Evolutionary conservation across 768 basidiomycete genomes (phyloP).

Genomic region (Phanerodontia chrysosporium): DNA sequence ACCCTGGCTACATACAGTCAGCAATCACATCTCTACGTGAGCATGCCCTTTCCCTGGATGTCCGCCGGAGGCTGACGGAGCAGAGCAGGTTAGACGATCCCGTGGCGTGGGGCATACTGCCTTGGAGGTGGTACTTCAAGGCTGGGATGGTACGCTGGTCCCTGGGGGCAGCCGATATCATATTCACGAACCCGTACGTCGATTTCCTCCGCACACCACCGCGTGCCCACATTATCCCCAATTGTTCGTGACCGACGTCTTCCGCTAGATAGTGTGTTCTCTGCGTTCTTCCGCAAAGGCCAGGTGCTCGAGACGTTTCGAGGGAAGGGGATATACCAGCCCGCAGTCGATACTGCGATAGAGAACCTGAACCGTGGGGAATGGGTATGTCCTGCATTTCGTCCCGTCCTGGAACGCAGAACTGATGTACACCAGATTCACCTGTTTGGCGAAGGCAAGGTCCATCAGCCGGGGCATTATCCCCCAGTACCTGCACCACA

Average conservation of each 20-base stretch:
- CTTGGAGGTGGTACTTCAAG: slow-evolving; percentile 53
- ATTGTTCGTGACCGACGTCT: neutral
- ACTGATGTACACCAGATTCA: slow-evolving; percentile 58
- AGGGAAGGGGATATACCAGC: slow-evolving; percentile 86
- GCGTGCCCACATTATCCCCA: neutral
- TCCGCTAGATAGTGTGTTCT: slow-evolving; percentile 55
- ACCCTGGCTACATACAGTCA: slow-evolving; percentile 45
- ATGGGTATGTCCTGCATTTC: slow-evolving; percentile 59
- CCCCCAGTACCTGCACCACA: neutral
- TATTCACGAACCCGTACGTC: slow-evolving; percentile 84
- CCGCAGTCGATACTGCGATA: slow-evolving; percentile 80
- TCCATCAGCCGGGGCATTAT: slow-evolving; percentile 56
- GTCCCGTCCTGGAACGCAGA: neutral
- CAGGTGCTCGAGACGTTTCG: slow-evolving; percentile 92
- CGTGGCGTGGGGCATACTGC: slow-evolving; percentile 83
- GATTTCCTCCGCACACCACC: neutral
- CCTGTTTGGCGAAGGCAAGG: slow-evolving; percentile 85
- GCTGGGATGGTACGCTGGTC: slow-evolving; percentile 79
- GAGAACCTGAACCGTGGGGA: slow-evolving; percentile 73
- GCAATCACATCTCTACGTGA: slow-evolving; percentile 92
- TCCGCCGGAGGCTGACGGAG: slow-evolving; percentile 5
- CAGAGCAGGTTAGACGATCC: slow-evolving; percentile 71
- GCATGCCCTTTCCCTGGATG: slow-evolving; percentile 22
- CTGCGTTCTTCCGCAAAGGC: slow-evolving; percentile 81
- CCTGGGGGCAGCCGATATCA: slow-evolving; percentile 87